These are phyloP conservation scores for Lactarius sanguifluus DNA, from an alignment of 768 basidiomycete genomes.

Conservation along the genomic window DNA sequence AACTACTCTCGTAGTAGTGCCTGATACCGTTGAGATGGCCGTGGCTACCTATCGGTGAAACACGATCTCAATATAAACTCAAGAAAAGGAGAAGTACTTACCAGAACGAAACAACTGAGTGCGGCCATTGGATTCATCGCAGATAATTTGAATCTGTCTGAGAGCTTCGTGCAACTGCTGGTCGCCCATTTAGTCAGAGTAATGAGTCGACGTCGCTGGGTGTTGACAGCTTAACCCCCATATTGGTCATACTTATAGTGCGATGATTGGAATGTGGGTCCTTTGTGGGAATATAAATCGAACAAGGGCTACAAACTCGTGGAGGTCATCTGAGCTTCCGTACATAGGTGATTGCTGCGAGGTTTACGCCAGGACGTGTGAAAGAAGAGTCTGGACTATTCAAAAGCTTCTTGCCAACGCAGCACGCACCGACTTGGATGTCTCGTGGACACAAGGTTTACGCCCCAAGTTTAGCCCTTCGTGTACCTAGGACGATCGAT, in stretches of 20 bases:
- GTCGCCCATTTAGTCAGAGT: background rate
- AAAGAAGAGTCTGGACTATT: background rate
- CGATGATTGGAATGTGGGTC: background rate
- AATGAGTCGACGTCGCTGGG: background rate
- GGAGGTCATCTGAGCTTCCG: conserved; percentile 1
- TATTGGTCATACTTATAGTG: background rate
- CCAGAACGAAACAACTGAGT: background rate
- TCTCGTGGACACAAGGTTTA: background rate
- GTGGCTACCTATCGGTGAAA: background rate
- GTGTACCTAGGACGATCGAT: no score
- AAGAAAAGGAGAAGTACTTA: background rate
- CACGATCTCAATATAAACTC: background rate
- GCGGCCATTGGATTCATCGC: background rate
- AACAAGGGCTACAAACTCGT: background rate
- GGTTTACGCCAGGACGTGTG: background rate
- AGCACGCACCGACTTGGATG: background rate
- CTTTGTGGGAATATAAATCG: background rate
- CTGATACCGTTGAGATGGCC: background rate
- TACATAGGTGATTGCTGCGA: background rate
- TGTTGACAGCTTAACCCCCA: background rate
- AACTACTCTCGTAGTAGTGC: background rate
- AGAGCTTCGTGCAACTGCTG: background rate
- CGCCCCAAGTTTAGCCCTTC: no score
- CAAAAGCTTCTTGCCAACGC: background rate
- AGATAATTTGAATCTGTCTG: background rate